Percentiles rank a stretch among this genome's conserved stretches.
Evolutionary conservation across 2,329 filamentous ascomycete species (phyloP).

Genomic region (Ceratocystis harringtonii): DNA sequence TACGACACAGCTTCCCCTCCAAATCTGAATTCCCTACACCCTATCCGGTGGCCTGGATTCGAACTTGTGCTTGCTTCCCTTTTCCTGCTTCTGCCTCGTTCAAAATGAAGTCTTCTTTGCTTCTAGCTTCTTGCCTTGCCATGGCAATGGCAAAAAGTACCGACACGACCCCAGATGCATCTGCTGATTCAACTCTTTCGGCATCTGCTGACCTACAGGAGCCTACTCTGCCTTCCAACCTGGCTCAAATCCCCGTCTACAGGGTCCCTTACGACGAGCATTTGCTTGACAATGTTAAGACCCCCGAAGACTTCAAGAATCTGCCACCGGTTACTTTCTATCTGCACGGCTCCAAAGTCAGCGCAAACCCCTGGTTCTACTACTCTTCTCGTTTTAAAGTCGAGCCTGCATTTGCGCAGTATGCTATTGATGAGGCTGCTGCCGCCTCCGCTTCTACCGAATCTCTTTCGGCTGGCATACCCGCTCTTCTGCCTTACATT

Average conservation of each 20-base stretch:
- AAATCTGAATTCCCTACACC: background rate
- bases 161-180: background rate
- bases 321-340: background rate
- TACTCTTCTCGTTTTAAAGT: background rate
- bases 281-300: background rate
- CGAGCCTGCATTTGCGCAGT: background rate
- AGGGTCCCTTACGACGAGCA: background rate
- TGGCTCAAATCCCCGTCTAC: background rate
- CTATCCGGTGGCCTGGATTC: background rate
- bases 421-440: no score
- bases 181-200: background rate
- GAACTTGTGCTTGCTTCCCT: background rate
- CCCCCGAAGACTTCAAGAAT: background rate
- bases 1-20: no score
- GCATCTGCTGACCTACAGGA: background rate
- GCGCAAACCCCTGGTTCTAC: background rate
- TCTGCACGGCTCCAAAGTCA: background rate
- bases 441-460: no score
- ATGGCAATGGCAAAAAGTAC: background rate
- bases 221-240: background rate
- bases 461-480: no score
- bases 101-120: background rate
- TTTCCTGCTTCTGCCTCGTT: background rate
- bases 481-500: background rate
- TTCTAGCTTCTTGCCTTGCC: background rate